Evolutionary conservation across 257 asterid species (phyloP).

Genomic region (Forsythia suspensa): DNA sequence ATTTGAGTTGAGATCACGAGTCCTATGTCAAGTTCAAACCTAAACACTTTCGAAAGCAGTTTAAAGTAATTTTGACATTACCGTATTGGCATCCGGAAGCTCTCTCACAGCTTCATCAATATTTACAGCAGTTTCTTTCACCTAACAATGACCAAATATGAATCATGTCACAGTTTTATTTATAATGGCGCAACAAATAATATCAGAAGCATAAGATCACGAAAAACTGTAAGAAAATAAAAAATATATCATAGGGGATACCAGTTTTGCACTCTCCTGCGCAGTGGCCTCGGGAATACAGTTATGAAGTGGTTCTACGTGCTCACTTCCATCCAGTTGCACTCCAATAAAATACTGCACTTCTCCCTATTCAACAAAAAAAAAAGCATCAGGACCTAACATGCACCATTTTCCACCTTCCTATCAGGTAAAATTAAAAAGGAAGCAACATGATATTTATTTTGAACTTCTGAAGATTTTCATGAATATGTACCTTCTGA

Average conservation of each 20-base stretch:
- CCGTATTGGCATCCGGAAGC: constrained; percentile 97
- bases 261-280: constrained; percentile 70
- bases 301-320: constrained; percentile 87
- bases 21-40: constrained; percentile 13
- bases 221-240: not conserved
- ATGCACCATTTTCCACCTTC: not conserved
- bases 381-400: not conserved
- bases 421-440: not conserved
- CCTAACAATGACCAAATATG: constrained; percentile 41
- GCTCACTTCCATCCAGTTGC: constrained; percentile 95
- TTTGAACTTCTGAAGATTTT: constrained; percentile 1
- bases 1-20: constrained; percentile 22
- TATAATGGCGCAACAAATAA: not conserved
- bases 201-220: constrained; percentile 6
- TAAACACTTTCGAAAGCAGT: not conserved
- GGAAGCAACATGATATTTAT: not conserved
- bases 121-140: constrained; percentile 89
- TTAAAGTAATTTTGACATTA: constrained; percentile 25
- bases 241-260: constrained; percentile 7
- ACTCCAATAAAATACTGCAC: constrained; percentile 98
- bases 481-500: constrained; percentile 67
- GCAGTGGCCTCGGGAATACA: constrained; percentile 90
- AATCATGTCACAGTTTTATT: not conserved
- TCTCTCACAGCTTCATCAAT: constrained; percentile 95
- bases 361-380: constrained; percentile 68